Evolutionary conservation across 306 rosid genomes (phyloP), one percentile per base, ranked within the genome.

Genomic region (Trifolium repens): DNA sequence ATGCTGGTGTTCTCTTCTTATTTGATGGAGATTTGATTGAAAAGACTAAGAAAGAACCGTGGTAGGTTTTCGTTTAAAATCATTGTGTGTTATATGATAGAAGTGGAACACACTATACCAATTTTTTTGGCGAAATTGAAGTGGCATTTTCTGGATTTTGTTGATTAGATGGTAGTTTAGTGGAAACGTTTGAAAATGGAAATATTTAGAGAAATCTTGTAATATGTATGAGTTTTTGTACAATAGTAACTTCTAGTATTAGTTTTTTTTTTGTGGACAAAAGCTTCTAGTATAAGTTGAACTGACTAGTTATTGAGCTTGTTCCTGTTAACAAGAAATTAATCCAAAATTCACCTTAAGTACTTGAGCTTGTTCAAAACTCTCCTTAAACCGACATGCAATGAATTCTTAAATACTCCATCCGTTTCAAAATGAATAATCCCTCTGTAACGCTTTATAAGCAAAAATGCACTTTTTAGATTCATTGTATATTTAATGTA

Each of bases 11-110:
- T 76, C 86, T 96, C 61, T 92, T 96, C 87, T 83, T 89, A 52
- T 82, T 96, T 65, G 96, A 92, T 81, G 89, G 73, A 63, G 87
- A 78, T 79, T 86, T 96, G 84, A 87, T 90, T 19, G 90, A 89
- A 77, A 86, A 79, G 57, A 87, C 96, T 66, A 90, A 83, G 85
- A 83, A 57, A 67, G 91, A 89, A 62, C 99, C 97, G 7, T 90
- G 93, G 99, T 92, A 88, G 73, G 88, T 69, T 35, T 61, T 34
- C 19, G 1, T 24, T 39, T 27, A 14, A 14, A 14, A 59, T 58
- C 67, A 32, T 75, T 47, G 15, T 43, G 63, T 40, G 40, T 46
- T 84, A 4, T 52, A 37, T 52, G 24, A n/a, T 32, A 3, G 59
- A 53, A 53, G 12, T 32, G 2, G 59, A 53, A 53, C 12, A n/a